Percentiles rank a stretch among this genome's conserved stretches.
Evolutionary conservation across 306 rosid genomes (phyloP).

Genomic region (Glycyrrhiza uralensis): DNA sequence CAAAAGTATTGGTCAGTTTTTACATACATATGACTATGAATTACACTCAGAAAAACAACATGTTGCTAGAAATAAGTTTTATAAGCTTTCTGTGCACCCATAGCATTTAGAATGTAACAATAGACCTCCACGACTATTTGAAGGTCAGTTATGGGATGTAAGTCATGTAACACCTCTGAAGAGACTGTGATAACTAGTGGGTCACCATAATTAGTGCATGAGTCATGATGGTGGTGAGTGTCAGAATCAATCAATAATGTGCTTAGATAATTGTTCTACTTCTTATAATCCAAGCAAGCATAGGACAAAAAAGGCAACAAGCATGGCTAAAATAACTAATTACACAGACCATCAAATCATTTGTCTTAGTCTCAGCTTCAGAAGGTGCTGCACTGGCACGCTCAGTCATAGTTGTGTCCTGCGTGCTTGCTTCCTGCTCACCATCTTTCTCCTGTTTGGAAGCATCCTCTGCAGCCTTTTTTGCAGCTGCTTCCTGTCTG

Average conservation of each 20-base stretch:
- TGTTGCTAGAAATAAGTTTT: not conserved
- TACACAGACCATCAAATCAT: slow-evolving; percentile 56
- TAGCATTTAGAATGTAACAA: not conserved
- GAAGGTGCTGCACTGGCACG: slow-evolving; percentile 53
- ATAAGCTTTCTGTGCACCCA: not conserved
- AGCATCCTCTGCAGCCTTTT: slow-evolving; percentile 89
- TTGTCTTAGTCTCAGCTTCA: slow-evolving; percentile 66
- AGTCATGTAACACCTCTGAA: not conserved
- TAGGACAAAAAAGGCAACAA: not conserved
- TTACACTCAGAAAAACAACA: not conserved
- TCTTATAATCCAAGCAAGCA: slow-evolving; percentile 1
- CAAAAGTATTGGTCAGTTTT: no score
- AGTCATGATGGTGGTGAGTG: slow-evolving; percentile 6
- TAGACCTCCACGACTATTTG: not conserved
- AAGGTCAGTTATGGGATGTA: not conserved
- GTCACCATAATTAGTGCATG: not conserved
- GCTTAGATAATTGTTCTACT: not conserved
- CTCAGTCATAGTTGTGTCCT: slow-evolving; percentile 88
- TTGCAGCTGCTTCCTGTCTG: slow-evolving; percentile 98
- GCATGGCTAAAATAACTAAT: slow-evolving; percentile 4
- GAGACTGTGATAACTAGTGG: not conserved
- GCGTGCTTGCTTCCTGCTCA: slow-evolving; percentile 67
- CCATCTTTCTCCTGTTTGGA: slow-evolving; percentile 73
- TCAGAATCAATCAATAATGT: not conserved
- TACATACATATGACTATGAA: no score